A percentile compares a stretch with the other conserved stretches of the same genome.
phyloP scores from a whole-genome alignment of 2,329 filamentous ascomycete species.

The Lecanicillium sp. region DNA sequence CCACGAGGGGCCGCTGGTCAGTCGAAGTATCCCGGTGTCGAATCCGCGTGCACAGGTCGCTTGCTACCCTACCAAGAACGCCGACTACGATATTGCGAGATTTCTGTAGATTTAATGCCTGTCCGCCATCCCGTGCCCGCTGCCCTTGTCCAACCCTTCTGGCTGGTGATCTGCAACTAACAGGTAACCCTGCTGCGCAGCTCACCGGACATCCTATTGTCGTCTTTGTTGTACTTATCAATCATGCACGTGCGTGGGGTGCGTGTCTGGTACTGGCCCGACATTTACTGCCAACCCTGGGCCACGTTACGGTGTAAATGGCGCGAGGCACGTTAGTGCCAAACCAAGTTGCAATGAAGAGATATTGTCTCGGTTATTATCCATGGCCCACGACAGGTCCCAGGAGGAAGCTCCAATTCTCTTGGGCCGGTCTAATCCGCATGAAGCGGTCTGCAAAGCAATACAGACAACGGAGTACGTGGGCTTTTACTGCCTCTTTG shows the following conservation, averaged over 20 bases:
- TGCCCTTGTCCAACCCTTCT: background rate
- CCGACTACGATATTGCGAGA: background rate
- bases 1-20: slow-evolving; percentile 9
- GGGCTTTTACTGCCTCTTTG: too few species aligned
- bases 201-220: slow-evolving; percentile 1
- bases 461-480: too few species aligned
- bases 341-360: too few species aligned
- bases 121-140: too few species aligned
- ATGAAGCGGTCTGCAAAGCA: too few species aligned
- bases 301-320: background rate
- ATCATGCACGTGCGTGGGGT: background rate
- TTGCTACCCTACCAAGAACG: background rate
- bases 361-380: too few species aligned
- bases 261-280: slow-evolving; percentile 3
- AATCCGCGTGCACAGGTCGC: slow-evolving; percentile 1
- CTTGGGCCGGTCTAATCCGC: too few species aligned
- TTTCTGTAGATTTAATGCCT: background rate
- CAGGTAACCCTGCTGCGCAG: slow-evolving; percentile 1
- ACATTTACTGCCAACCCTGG: background rate
- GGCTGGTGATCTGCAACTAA: slow-evolving; percentile 1
- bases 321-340: too few species aligned
- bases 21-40: slow-evolving; percentile 2
- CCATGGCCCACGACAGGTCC: too few species aligned
- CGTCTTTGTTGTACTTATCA: background rate
- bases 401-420: too few species aligned